These are phyloP conservation scores for Mariannaea elegans DNA, from an alignment of 2,329 filamentous ascomycete genomes.

Conservation along the genomic window DNA sequence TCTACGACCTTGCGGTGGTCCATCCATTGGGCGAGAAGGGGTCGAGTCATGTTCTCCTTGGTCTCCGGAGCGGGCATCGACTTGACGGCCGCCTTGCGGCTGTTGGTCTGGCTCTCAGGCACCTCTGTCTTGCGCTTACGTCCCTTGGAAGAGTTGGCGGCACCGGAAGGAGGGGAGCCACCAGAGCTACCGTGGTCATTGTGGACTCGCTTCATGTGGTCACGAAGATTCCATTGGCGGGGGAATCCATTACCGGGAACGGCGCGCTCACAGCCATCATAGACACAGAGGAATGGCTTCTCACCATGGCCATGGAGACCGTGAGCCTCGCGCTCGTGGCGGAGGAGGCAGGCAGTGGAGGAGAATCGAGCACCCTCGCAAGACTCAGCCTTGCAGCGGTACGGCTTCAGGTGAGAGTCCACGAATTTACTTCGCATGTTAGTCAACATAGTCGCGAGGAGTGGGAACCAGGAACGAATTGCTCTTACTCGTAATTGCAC, in stretches of 20 bases:
- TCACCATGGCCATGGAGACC: constrained; percentile 95
- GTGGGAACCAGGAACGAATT: constrained; percentile 20
- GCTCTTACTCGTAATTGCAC: constrained; percentile 97
- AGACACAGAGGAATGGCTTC: constrained; percentile 90
- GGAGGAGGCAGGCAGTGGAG: constrained; percentile 91
- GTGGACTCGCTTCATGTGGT: constrained; percentile 98
- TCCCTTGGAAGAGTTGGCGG: constrained; percentile 53
- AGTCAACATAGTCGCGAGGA: constrained; percentile 25
- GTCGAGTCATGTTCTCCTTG: constrained; percentile 46
- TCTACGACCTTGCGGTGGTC: constrained; percentile 72
- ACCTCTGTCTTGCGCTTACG: constrained; percentile 68
- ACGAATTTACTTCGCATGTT: constrained; percentile 81
- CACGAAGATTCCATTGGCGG: constrained; percentile 92
- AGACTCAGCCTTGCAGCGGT: constrained; percentile 86
- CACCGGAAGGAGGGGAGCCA: constrained; percentile 51
- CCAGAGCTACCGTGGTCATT: constrained; percentile 62
- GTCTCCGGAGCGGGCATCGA: constrained; percentile 45
- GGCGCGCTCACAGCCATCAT: constrained; percentile 86
- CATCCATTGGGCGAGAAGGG: constrained; percentile 64
- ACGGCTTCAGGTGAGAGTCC: constrained; percentile 95
- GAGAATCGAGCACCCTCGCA: constrained; percentile 92
- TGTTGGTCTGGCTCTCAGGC: constrained; percentile 50
- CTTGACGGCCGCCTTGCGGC: constrained; percentile 61
- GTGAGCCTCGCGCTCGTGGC: constrained; percentile 95
- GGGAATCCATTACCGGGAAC: constrained; percentile 88